Conservation (phyloP, 495 filamentous ascomycete genomes). For the Penicillium atrosanguineum region DNA sequence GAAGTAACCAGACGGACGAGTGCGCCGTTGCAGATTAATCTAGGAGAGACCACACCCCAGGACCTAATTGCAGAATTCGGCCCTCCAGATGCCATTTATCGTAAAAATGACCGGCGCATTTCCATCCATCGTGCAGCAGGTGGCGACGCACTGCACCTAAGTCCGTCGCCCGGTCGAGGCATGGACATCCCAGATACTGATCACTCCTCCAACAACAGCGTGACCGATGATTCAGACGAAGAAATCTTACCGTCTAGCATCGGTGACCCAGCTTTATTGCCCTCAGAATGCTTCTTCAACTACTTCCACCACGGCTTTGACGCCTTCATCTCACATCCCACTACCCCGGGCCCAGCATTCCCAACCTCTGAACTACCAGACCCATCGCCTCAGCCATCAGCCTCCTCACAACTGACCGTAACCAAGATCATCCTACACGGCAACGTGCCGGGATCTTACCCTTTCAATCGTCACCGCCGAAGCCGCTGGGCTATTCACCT, state of each 20-base stretch:
- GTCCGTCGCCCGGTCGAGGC: conserved; percentile 43
- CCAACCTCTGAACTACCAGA: conserved; percentile 42
- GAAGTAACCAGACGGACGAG: conserved; percentile 67
- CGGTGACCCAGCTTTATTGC: conserved; percentile 39
- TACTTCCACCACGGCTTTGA: conserved; percentile 96
- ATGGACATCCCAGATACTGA: conserved; percentile 65
- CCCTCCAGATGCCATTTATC: conserved; percentile 91
- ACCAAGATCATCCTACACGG: conserved; percentile 89
- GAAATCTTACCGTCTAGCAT: conserved; percentile 36
- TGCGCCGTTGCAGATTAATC: conserved; percentile 60
- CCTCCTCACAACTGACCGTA: conserved; percentile 66
- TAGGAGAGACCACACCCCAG: conserved; percentile 84
- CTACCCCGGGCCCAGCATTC: conserved; percentile 63
- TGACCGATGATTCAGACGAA: conserved; percentile 76
- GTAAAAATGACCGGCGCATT: conserved; percentile 87
- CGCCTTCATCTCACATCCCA: conserved; percentile 80
- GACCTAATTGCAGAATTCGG: conserved; percentile 87
- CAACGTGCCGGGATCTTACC: conserved; percentile 93
- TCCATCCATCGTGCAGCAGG: conserved; percentile 67
- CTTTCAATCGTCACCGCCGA: conserved; percentile 91
- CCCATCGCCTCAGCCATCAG: conserved; percentile 35
- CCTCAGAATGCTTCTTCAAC: conserved; percentile 86
- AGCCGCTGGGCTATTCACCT: conserved; percentile 81
- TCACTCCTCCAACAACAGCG: conserved; percentile 72
- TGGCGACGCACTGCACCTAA: conserved; percentile 40